Base-by-base conservation (phyloP, 257 asterid genomes). In the Echites panduratus region DNA sequence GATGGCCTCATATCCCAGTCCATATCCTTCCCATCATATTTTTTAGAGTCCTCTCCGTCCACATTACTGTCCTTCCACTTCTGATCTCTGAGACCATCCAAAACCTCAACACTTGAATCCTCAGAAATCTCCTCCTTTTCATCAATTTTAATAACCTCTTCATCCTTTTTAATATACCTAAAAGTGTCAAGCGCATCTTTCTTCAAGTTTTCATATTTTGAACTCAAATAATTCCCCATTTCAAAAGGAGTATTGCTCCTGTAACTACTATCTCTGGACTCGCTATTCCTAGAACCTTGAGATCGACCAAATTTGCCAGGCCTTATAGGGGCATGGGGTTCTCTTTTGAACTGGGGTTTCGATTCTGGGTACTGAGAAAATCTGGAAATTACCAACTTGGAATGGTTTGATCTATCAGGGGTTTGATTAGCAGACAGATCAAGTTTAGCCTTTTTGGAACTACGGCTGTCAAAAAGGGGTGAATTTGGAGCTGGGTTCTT, bases 271-370 rank as follows among this genome's bases (percentile, higher is more conserved):
- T 26, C 79, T 50, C 76, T 22, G 63, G 53, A 11, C 17, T 14
- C 78, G n/a, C 45, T 53, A 16, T 49, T 63, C 82, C 58, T 84
- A 50, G 40, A 57, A 22, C 63, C 45, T 14, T 75, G 64, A n/a
- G 22, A 29, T 63, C 8, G 24, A 66, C 85, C 72, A 58, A 78
- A 78, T 72, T 72, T 85, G 1, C 38, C 61, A 32, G 24, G 79
- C 59, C 86, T 83, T 29, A 85, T 75, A 2, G 97, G 97, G 72
- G 90, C 96, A 78, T 89, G 97, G 73, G 84, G 82, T 58, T 70
- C 87, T 64, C 95, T 82, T 40, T 19, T 38, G 41, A 79, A 75
- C 59, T 66, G 75, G 29, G 68, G 5, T n/a, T 75, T 82, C 29
- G 14, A 10, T 2, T 75, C 83, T 17, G 96, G 95, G 76, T 88